phyloP scores from a whole-genome alignment of 306 rosid genomes.

The Quercus agrifolia region DNA sequence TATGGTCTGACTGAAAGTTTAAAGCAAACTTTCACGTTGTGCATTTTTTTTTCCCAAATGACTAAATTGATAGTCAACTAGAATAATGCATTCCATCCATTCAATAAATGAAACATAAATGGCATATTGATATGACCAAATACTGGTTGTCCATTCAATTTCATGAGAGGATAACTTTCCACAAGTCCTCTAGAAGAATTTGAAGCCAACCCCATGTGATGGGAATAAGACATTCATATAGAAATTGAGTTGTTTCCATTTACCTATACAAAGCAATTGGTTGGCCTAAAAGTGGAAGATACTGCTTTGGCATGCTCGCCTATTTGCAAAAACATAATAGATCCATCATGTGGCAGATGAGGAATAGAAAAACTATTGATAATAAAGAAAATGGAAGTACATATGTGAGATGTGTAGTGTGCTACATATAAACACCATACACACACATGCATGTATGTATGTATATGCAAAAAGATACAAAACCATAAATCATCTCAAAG shows the following conservation, averaged over 20 bases:
- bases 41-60: background rate
- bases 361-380: conserved; percentile 2
- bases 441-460: background rate
- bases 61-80: background rate
- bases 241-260: conserved; percentile 8
- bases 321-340: conserved; percentile 30
- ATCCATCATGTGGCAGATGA: conserved; percentile 11
- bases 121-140: too few species aligned
- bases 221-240: conserved; percentile 2
- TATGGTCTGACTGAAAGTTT: background rate
- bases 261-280: conserved; percentile 90
- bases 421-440: background rate
- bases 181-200: background rate
- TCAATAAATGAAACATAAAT: background rate
- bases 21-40: background rate
- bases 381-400: background rate
- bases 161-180: background rate
- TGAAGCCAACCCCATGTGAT: background rate
- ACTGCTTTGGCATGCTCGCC: conserved; percentile 97
- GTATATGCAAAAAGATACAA: background rate
- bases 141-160: background rate
- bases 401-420: background rate
- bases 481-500: too few species aligned
- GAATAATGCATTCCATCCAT: background rate
- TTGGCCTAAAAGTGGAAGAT: conserved; percentile 90